Evolutionary conservation across 495 filamentous ascomycete genomes (phyloP).

Genomic region (Glonium stellatum): DNA sequence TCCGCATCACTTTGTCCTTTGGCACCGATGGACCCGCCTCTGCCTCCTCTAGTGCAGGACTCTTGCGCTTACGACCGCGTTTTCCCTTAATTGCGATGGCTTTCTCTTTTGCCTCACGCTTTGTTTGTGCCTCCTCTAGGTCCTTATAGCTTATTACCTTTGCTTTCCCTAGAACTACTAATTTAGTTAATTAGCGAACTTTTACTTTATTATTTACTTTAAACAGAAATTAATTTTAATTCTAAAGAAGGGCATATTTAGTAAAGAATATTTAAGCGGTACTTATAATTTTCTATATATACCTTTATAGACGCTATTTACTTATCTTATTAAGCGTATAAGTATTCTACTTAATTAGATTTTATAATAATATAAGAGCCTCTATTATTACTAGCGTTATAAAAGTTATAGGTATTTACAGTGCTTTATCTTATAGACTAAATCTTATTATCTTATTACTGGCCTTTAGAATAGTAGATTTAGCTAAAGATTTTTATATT

Average conservation of each 20-base stretch:
- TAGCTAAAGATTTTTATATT: not conserved
- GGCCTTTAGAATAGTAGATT: not conserved
- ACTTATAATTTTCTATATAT: not conserved
- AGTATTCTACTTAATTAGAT: no score
- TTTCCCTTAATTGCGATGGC: not conserved
- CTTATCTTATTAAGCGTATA: no score
- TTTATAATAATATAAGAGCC: no score
- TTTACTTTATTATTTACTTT: slow-evolving; percentile 7
- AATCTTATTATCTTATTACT: no score
- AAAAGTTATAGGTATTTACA: no score
- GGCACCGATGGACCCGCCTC: slow-evolving; percentile 9
- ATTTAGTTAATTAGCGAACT: slow-evolving; percentile 2
- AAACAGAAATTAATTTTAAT: not conserved
- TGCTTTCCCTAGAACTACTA: slow-evolving; percentile 4
- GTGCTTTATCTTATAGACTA: no score
- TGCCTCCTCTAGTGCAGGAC: slow-evolving; percentile 7
- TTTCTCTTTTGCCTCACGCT: not conserved
- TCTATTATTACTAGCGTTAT: no score
- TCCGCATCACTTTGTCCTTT: slow-evolving; percentile 6
- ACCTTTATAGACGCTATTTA: no score
- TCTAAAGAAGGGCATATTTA: not conserved
- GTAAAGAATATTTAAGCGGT: slow-evolving; percentile 6
- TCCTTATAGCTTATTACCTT: not conserved
- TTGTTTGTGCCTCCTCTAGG: no score
- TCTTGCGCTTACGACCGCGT: slow-evolving; percentile 7